phyloP scores from a whole-genome alignment of 768 basidiomycete genomes.

The Mrakia gelida region DNA sequence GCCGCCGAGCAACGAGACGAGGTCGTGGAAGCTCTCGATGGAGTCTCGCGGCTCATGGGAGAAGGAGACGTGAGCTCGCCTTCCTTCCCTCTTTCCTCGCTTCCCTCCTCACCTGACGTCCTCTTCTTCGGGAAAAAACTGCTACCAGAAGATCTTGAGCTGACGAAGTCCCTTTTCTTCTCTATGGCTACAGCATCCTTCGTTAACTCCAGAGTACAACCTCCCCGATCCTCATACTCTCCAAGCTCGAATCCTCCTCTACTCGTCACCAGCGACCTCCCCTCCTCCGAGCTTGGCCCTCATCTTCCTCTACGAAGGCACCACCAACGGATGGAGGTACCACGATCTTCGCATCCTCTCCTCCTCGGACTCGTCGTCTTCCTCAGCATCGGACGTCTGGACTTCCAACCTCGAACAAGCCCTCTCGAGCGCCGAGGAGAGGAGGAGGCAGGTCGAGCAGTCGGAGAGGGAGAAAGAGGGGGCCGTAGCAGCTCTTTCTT shows the following conservation, averaged over 20 bases:
- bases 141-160: neutral
- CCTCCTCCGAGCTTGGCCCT: conserved; percentile 8
- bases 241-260: conserved; percentile 22
- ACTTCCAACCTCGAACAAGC: neutral
- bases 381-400: neutral
- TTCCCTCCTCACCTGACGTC: neutral
- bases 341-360: conserved; percentile 5
- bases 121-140: neutral
- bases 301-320: conserved; percentile 20
- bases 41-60: conserved; percentile 22
- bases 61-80: conserved; percentile 21
- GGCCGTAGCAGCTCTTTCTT: neutral
- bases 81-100: neutral
- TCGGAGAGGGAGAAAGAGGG: neutral
- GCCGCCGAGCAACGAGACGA: conserved; percentile 3
- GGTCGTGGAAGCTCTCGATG: conserved; percentile 20
- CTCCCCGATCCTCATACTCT: conserved; percentile 25
- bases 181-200: conserved; percentile 15
- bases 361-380: neutral
- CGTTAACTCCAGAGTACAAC: conserved; percentile 13
- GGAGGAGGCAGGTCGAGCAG: neutral
- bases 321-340: conserved; percentile 16
- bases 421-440: neutral
- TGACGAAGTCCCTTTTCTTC: neutral
- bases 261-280: neutral